Evolutionary conservation across 2,329 filamentous ascomycete genomes (phyloP).

Genomic region (Catunica adiposa): DNA sequence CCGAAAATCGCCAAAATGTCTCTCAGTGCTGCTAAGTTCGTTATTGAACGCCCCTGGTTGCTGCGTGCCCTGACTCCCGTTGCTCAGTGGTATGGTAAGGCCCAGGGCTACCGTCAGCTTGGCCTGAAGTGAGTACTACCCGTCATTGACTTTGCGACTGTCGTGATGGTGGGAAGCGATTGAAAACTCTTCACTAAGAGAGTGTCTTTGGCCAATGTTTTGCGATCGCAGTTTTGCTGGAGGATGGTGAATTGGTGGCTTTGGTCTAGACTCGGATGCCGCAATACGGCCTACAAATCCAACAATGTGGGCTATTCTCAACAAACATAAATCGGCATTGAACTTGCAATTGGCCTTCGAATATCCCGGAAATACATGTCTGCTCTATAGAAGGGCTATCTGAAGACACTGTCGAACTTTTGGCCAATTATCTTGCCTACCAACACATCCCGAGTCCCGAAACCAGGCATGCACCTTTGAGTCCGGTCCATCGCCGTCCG

Average conservation of each 20-base stretch:
- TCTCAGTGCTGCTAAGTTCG: slow-evolving; percentile 54
- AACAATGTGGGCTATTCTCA: not conserved
- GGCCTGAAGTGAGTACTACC: slow-evolving; percentile 51
- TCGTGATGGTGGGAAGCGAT: not conserved
- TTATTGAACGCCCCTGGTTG: slow-evolving; percentile 77
- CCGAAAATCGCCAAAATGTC: slow-evolving; percentile 38
- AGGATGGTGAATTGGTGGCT: not conserved
- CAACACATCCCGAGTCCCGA: slow-evolving; percentile 3
- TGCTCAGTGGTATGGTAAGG: slow-evolving; percentile 75
- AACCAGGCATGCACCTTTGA: not conserved
- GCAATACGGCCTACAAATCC: not conserved
- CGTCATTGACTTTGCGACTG: not conserved
- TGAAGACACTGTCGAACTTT: not conserved
- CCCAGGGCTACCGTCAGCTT: slow-evolving; percentile 82
- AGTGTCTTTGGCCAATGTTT: not conserved
- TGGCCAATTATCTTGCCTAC: not conserved
- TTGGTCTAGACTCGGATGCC: not conserved
- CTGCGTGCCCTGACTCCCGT: slow-evolving; percentile 48
- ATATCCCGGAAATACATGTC: not conserved
- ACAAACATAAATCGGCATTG: not conserved
- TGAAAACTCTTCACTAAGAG: not conserved
- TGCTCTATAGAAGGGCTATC: not conserved
- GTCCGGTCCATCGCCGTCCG: not conserved
- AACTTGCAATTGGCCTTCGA: not conserved
- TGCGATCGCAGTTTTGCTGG: not conserved